Evolutionary conservation across 805 yeast genomes (phyloP), one percentile per base, ranked within the genome.

Genomic region (Zygoascus tannicola): DNA sequence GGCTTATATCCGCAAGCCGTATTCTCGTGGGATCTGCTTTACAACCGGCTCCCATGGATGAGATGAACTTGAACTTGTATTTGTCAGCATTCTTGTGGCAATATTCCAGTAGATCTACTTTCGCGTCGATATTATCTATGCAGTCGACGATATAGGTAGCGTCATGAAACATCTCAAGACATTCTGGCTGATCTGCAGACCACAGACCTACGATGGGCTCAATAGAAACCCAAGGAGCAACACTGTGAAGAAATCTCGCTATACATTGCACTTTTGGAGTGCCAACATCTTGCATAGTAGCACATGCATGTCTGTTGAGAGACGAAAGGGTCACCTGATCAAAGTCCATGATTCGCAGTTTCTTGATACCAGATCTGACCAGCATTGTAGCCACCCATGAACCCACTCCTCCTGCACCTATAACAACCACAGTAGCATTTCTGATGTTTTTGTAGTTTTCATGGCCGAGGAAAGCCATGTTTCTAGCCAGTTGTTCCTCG

Each of bases 401-500:
- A 2, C 99, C 99, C 34, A 92, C 99, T 46, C 99, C 99, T 46
- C 99, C 99, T 15, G 90, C 92, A 23, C 99, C 98, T 10, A 78
- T 81, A 14, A 90, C 83, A 1, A 86, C 83, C 4, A 87, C 73
- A 45, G 75, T 73, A 57, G 84, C 80, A 15, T 71, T 65, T 44
- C 95, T 76, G 15, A 92, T 75, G 47, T 76, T 76, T 16, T 65
- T 62, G 76, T 87, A 79, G 1, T 96, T 97, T 18, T 80, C 83
- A 41, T 83, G 85, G 10, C 95, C 86, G 22, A 92, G 69, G 59
- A 92, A 92, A 1, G 95, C 97, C 59, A 85, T 82, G 66, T 90
- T 92, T 50, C 98, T 70, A 0, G 97, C 95, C 32, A 90, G 74
- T 60, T 92, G 97, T 64, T 92, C 98, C 45, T 82, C 76, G 40